Evolutionary conservation across 371 early-diverging fungal genomes (phyloP), one percentile per base, ranked within the genome.

Genomic region (Mucor racemosus): DNA sequence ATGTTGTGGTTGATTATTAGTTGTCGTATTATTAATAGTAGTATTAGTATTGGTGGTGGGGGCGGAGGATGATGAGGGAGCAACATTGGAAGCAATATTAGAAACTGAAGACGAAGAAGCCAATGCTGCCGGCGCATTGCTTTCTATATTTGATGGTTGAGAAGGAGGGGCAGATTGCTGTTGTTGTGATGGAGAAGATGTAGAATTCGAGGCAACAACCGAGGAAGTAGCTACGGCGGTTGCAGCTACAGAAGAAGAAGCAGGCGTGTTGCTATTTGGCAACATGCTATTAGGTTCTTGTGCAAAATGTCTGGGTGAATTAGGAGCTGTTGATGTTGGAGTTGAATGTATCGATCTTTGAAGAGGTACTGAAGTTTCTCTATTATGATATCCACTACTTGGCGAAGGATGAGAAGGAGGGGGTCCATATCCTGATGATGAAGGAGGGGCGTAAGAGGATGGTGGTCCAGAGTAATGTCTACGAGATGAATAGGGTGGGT

Each of bases 401-500:
- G 48, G 19, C 0, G 48, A 48, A 48, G 48, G 48, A 48, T 48
- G 48, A 7, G 21, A 6, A 48, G 63, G 39, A 5, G 58, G 33
- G 11, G 58, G 53, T 34, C 62, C 41, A 61, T 61, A 57, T 1
- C 42, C n/a, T 14, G 56, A 54, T 10, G 64, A 53, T 15, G 60
- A 44, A 59, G 48, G 21, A 7, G 63, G 40, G 26, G 67, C 50
- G 19, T 50, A 57, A 11, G 64, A 54, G 14, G 50, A 41, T 21
- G 62, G 42, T 10, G 67, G 68, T 0, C 68, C 68, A 15, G 59
- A n/a, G 54, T 75, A 75, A 19, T 65, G 72, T 53, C 76, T 44
- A 33, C 72, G 62, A 1, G 77, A 62, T 19, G 60, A 42, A 48
- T 65, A 71, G n/a, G 69, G 66, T 60, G 71, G 65, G 36, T 65